Evolutionary conservation across 139 green algal genomes (phyloP).

Genomic region (Tetraselmis chui): DNA sequence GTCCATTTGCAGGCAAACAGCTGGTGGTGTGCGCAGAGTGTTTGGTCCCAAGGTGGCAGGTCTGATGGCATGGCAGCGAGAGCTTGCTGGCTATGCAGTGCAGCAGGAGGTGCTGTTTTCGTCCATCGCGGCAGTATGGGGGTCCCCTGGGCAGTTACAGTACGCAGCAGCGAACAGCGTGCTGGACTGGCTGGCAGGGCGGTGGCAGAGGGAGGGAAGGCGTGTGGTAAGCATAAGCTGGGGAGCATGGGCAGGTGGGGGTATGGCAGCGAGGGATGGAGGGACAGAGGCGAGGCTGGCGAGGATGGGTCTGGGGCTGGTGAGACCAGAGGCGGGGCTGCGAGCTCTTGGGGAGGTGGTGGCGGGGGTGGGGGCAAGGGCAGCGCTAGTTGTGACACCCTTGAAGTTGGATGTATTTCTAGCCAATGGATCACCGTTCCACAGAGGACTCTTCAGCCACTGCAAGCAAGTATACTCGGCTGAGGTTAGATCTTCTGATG

Average conservation of each 20-base stretch:
- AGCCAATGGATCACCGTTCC: too few relatives aligned
- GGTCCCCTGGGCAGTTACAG: constrained; percentile 42
- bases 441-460: too few relatives aligned
- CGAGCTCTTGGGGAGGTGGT: constrained; percentile 28
- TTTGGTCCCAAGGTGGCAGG: constrained; percentile 12
- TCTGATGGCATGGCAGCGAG: neutral
- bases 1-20: neutral
- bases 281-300: constrained; percentile 50
- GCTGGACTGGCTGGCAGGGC: constrained; percentile 35
- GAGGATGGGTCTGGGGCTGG: constrained; percentile 56
- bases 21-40: neutral
- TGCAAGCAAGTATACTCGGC: too few relatives aligned
- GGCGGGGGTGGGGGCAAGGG: neutral
- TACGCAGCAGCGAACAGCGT: constrained; percentile 46
- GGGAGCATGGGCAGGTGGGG: constrained; percentile 41
- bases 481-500: too few relatives aligned
- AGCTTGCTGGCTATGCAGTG: neutral
- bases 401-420: too few relatives aligned
- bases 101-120: constrained; percentile 33
- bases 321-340: constrained; percentile 42
- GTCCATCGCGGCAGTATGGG: constrained; percentile 35
- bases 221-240: constrained; percentile 29
- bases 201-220: neutral
- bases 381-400: neutral
- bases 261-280: constrained; percentile 41